Evolutionary conservation across 352 stramenopile species (phyloP).

Genomic region (Thalassiosira mediterranea): DNA sequence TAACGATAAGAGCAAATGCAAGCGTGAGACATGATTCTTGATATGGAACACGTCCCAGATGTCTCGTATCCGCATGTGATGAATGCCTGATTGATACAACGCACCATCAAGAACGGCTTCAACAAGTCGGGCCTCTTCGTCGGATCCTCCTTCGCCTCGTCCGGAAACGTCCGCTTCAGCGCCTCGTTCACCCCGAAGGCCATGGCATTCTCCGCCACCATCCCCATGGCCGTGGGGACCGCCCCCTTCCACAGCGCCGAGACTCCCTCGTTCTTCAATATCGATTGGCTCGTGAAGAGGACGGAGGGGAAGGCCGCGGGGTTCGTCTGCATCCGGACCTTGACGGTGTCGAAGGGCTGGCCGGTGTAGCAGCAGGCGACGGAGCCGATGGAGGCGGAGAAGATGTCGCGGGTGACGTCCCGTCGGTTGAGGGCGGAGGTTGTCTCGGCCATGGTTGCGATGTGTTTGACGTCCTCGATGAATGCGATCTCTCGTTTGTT

Average conservation of each 20-base stretch:
- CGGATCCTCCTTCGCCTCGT: slow-evolving; percentile 51
- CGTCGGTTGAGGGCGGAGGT: slow-evolving; percentile 47
- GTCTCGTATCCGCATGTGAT: too few relatives aligned
- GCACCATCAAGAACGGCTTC: slow-evolving; percentile 77
- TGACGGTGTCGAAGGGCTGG: slow-evolving; percentile 83
- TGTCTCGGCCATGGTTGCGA: slow-evolving; percentile 1
- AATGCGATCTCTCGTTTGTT: slow-evolving; percentile 1
- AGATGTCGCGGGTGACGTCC: slow-evolving; percentile 72
- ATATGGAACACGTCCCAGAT: too few relatives aligned
- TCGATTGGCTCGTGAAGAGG: slow-evolving; percentile 45
- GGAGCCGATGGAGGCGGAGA: slow-evolving; percentile 76
- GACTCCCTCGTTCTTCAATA: slow-evolving; percentile 73
- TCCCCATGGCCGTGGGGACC: slow-evolving; percentile 83
- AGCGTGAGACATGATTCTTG: too few relatives aligned
- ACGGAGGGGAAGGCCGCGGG: slow-evolving; percentile 55
- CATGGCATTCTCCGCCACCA: slow-evolving; percentile 87
- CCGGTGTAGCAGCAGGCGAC: slow-evolving; percentile 73
- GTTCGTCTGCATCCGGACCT: slow-evolving; percentile 81
- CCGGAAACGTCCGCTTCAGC: slow-evolving; percentile 85
- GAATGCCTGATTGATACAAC: too few relatives aligned
- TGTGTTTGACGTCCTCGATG: not conserved
- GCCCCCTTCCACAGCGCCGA: slow-evolving; percentile 85
- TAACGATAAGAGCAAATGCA: too few relatives aligned
- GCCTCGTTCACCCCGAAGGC: slow-evolving; percentile 87
- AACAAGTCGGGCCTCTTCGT: slow-evolving; percentile 58